Conservation (phyloP, 108 stramenopile species). For the Cyclostephanos invisitatus region DNA sequence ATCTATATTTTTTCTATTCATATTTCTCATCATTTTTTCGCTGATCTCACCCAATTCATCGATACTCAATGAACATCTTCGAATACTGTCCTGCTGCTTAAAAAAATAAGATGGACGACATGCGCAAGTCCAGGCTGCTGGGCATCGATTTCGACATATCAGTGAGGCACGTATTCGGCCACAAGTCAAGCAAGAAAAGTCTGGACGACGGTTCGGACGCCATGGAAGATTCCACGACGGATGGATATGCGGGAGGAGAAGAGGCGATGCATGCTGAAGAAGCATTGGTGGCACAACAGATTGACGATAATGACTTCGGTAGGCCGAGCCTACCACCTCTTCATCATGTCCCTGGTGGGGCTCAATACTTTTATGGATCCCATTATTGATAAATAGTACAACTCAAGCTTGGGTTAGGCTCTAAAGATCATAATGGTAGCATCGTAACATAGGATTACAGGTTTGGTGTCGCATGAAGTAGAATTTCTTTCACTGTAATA, state of each 20-base stretch:
- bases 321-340: constrained; percentile 6
- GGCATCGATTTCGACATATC: constrained; percentile 31
- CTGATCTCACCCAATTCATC: neutral
- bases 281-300: neutral
- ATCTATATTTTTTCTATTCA: neutral
- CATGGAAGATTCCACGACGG: neutral
- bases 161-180: constrained; percentile 29
- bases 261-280: neutral
- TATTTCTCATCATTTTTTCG: neutral
- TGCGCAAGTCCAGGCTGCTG: constrained; percentile 9
- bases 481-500: no score
- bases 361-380: constrained; percentile 4
- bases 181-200: constrained; percentile 13
- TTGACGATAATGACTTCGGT: constrained; percentile 9
- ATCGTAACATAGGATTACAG: no score
- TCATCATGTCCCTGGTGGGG: neutral
- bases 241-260: neutral
- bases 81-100: no score
- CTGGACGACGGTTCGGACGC: neutral
- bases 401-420: no score
- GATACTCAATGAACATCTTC: no score
- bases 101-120: constrained; percentile 28
- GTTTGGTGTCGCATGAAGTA: no score
- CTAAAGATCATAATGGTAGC: neutral
- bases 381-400: neutral